A percentile compares a stretch with the other conserved stretches of the same genome.
phyloP scores from a whole-genome alignment of 2,329 filamentous ascomycete species.

The Stachybotrys chlorohalonatus region DNA sequence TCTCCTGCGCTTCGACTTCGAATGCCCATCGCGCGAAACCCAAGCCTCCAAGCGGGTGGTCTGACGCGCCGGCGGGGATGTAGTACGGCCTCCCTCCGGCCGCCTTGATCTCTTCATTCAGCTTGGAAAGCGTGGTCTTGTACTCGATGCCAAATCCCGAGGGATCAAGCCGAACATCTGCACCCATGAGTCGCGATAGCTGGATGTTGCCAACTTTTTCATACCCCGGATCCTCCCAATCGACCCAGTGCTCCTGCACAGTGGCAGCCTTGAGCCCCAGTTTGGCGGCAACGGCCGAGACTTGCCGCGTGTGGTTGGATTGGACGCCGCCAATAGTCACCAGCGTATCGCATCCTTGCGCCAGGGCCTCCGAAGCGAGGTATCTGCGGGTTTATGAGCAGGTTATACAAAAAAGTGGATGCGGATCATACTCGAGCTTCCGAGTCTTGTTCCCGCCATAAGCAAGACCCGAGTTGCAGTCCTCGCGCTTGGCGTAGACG shows the following conservation, averaged over 20 bases:
- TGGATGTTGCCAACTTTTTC: slow-evolving; percentile 63
- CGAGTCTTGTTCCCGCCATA: slow-evolving; percentile 63
- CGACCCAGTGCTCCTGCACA: slow-evolving; percentile 62
- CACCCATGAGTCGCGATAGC: slow-evolving; percentile 58
- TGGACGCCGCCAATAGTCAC: slow-evolving; percentile 61
- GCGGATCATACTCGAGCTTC: slow-evolving; percentile 47
- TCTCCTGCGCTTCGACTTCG: slow-evolving; percentile 57
- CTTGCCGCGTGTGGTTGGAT: slow-evolving; percentile 61
- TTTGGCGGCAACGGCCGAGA: slow-evolving; percentile 51
- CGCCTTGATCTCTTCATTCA: slow-evolving; percentile 42
- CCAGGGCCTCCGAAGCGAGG: slow-evolving; percentile 52
- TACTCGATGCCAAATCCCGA: slow-evolving; percentile 60
- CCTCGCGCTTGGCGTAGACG: slow-evolving; percentile 64
- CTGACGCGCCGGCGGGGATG: slow-evolving; percentile 62
- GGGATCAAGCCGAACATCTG: slow-evolving; percentile 51
- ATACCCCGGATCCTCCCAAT: slow-evolving; percentile 50
- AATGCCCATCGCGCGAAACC: slow-evolving; percentile 66
- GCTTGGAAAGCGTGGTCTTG: slow-evolving; percentile 47
- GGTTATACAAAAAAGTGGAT: too few relatives aligned
- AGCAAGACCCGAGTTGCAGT: slow-evolving; percentile 59
- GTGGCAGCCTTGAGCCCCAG: slow-evolving; percentile 44
- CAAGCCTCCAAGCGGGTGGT: slow-evolving; percentile 60
- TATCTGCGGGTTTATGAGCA: slow-evolving; percentile 31
- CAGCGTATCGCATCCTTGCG: slow-evolving; percentile 49
- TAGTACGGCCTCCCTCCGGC: slow-evolving; percentile 57